These are phyloP conservation scores for Orbilia quercus DNA, from an alignment of 2,329 filamentous ascomycete genomes.

Conservation along the genomic window DNA sequence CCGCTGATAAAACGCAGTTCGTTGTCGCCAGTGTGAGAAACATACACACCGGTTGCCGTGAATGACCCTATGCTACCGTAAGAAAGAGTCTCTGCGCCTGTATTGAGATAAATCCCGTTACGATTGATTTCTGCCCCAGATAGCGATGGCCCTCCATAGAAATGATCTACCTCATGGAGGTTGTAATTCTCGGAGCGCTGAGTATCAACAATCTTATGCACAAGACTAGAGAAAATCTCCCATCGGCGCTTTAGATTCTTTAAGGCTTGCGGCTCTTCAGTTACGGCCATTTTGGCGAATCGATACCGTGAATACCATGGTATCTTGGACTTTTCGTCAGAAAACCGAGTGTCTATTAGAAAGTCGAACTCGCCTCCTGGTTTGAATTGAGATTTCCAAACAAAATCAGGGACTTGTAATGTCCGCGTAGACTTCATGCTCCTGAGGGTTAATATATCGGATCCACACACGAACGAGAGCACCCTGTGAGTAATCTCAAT, in stretches of 20 bases:
- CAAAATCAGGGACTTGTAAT: conserved; percentile 25
- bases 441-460: conserved; percentile 23
- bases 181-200: conserved; percentile 1
- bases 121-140: background rate
- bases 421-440: conserved; percentile 9
- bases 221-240: conserved; percentile 6
- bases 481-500: conserved; percentile 37
- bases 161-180: background rate
- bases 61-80: conserved; percentile 9
- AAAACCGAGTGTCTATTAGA: conserved; percentile 1
- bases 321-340: background rate
- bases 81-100: conserved; percentile 9
- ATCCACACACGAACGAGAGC: conserved; percentile 23
- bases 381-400: conserved; percentile 36
- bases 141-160: background rate
- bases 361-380: conserved; percentile 16
- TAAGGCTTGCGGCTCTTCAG: background rate
- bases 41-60: conserved; percentile 2
- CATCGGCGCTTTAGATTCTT: conserved; percentile 31
- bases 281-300: conserved; percentile 7
- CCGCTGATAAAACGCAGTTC: conserved; percentile 39
- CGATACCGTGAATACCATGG: conserved; percentile 23
- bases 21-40: conserved; percentile 28
- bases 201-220: conserved; percentile 22
- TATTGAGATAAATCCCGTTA: background rate